These are phyloP conservation scores for Brassica carinata DNA, from an alignment of 345 rosid species.

Conservation along the genomic window DNA sequence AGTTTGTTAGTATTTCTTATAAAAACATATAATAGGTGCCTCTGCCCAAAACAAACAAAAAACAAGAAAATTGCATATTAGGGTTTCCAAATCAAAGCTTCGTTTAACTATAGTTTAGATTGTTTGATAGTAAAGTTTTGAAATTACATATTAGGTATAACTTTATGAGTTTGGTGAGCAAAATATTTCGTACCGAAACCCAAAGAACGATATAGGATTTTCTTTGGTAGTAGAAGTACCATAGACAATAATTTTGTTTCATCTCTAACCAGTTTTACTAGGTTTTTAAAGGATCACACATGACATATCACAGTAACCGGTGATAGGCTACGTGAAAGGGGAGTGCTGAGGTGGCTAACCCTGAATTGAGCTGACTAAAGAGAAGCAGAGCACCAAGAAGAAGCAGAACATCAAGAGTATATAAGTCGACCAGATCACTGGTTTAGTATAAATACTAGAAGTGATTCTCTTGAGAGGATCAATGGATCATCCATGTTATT, in stretches of 20 bases:
- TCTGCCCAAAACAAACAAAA: neutral
- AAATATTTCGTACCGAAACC: neutral
- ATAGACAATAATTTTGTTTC: neutral
- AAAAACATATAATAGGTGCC: neutral
- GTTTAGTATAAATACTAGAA: too few species aligned
- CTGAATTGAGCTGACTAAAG: too few species aligned
- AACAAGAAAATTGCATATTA: neutral
- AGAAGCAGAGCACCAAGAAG: too few species aligned
- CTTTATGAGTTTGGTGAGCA: neutral
- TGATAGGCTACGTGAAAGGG: too few species aligned
- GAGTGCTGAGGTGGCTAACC: too few species aligned
- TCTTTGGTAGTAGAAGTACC: too few species aligned
- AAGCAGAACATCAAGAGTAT: too few species aligned
- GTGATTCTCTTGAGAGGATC: too few species aligned
- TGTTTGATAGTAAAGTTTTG: neutral
- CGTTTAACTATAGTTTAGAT: too few species aligned
- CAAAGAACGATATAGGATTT: neutral
- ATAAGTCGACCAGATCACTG: too few species aligned
- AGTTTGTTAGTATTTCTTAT: neutral
- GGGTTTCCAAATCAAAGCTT: neutral
- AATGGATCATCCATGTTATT: too few species aligned
- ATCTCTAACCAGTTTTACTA: neutral
- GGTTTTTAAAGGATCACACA: neutral
- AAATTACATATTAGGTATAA: neutral
- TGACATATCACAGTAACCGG: too few species aligned